Evolutionary conservation across 192 early-diverging fungal genomes (phyloP), one percentile per base, ranked within the genome.

Genomic region (Mortierella antarctica): DNA sequence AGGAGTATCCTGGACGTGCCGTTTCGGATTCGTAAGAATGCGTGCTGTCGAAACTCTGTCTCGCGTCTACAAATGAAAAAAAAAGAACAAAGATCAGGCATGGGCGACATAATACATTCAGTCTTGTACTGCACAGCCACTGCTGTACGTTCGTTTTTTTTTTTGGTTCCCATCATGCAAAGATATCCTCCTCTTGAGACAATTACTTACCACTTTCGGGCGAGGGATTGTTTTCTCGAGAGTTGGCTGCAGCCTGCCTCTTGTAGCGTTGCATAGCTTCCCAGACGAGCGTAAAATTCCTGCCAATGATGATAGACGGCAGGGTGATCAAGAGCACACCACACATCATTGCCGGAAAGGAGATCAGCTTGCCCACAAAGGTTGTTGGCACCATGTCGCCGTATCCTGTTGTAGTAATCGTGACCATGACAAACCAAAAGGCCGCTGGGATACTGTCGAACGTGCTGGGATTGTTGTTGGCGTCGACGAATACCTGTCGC

Each of bases 271-370:
- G 67, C 91, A 92, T 90, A 7, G 88, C 88, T 65, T 95, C 93
- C 92, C 92, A 95, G 15, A 95, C 94, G 53, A 92, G 84, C 5
- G 93, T 94, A 71, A 94, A 95, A 71, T 95, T 93, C 44, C 93
- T 79, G 18, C 94, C 94, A 45, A 95, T 92, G 67, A 95, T 94
- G 62, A 95, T 95, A 7, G 94, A 95, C 12, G 94, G 94, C 67
- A 95, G 67, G 0, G 93, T 91, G 75, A 95, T 95, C 23, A 95
- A 76, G 78, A 93, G 58, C 2, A 93, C 91, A n/a, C 93, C 93
- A 52, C 88, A 90, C 84, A 93, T 91, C 91, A 95, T 93, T 50
- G 92, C 91, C 14, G 93, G 92, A 60, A 93, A 95, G 11, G 92
- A 89, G 20, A 95, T 89, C 46, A 93, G 73, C 70, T 93, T 93